Evolutionary conservation across 1,284 basidiomycete species (phyloP).

Genomic region (Cryptococcus sp.): DNA sequence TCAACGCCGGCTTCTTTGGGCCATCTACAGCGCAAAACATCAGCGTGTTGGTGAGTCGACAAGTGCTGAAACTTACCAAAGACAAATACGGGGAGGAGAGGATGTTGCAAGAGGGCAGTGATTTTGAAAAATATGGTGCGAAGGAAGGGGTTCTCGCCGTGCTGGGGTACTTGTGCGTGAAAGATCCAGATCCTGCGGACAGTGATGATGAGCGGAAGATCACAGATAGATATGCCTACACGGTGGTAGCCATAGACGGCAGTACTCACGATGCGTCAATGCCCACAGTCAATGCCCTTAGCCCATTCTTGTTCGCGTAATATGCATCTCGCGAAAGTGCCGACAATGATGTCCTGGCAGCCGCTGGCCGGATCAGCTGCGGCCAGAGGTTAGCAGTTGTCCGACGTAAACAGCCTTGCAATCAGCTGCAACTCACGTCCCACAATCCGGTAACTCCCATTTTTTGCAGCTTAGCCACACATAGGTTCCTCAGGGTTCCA

Average conservation of each 20-base stretch:
- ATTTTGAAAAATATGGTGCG: conserved; percentile 56
- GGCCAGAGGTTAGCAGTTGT: neutral
- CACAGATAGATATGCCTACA: neutral
- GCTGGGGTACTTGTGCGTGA: conserved; percentile 47
- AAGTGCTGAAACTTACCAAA: conserved; percentile 56
- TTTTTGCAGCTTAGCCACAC: neutral
- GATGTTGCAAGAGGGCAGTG: conserved; percentile 67
- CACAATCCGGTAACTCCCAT: conserved; percentile 52
- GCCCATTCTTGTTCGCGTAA: conserved; percentile 35
- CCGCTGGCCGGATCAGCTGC: conserved; percentile 46
- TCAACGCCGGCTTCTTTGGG: conserved; percentile 72
- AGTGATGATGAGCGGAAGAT: conserved; percentile 2
- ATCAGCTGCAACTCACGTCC: conserved; percentile 45
- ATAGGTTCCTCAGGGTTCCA: neutral
- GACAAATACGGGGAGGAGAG: conserved; percentile 84
- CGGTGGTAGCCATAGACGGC: neutral
- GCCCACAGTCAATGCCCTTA: conserved; percentile 48
- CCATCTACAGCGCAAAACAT: conserved; percentile 56
- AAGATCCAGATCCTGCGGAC: conserved; percentile 52
- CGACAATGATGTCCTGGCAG: conserved; percentile 34
- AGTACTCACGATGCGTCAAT: conserved; percentile 49
- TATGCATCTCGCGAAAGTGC: conserved; percentile 41
- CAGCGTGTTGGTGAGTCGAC: too few relatives aligned
- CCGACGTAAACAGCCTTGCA: conserved; percentile 2
- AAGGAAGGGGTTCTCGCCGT: conserved; percentile 54